Evolutionary conservation across 108 stramenopile genomes (phyloP).

Genomic region (Ochromonas danica): DNA sequence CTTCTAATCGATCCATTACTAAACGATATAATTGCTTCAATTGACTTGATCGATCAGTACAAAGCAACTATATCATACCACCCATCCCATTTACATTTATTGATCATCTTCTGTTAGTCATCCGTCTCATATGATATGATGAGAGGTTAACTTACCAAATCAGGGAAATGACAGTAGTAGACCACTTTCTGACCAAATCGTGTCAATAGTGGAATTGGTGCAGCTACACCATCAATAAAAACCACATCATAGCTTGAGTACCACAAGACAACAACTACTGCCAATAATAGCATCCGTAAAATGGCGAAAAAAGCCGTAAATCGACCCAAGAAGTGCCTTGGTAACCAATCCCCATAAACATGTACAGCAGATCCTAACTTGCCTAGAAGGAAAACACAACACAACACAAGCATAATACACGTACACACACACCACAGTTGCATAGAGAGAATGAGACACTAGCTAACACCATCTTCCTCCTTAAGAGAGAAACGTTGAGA

Average conservation of each 20-base stretch:
- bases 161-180: constrained; percentile 99
- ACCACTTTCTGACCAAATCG: constrained; percentile 59
- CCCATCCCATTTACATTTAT: neutral
- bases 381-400: too few species aligned
- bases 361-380: constrained; percentile 28
- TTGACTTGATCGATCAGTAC: neutral
- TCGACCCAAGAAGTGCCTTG: constrained; percentile 67
- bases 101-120: too few species aligned
- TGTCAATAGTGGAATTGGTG: constrained; percentile 50
- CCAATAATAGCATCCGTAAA: constrained; percentile 43
- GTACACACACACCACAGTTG: too few species aligned
- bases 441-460: too few species aligned
- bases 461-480: too few species aligned
- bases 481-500: neutral
- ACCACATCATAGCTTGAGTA: constrained; percentile 39
- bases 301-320: constrained; percentile 58
- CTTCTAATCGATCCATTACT: constrained; percentile 69
- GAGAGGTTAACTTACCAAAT: constrained; percentile 50
- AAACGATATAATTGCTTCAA: constrained; percentile 60
- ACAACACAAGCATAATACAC: too few species aligned
- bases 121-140: too few species aligned
- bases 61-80: neutral
- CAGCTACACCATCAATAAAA: constrained; percentile 62
- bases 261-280: constrained; percentile 26
- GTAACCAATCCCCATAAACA: constrained; percentile 82